A percentile compares a stretch with the other conserved stretches of the same genome.
Conservation (phyloP, 2,329 filamentous ascomycete species). For the Phialocephala subalpina region DNA sequence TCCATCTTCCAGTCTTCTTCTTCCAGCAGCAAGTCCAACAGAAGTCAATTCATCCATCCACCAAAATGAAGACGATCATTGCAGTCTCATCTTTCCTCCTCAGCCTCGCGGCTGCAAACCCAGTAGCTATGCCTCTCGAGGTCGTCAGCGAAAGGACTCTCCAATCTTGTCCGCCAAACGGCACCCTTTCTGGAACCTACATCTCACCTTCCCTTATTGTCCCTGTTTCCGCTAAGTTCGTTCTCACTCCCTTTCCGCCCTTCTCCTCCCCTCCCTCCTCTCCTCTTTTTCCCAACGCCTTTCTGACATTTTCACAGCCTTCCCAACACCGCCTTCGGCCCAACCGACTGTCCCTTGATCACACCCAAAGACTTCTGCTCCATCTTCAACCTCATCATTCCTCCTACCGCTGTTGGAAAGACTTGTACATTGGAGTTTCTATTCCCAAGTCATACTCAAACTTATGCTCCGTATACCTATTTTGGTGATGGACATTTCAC, state of each 20-base stretch:
- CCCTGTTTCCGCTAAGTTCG: constrained; percentile 18
- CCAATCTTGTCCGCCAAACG: constrained; percentile 20
- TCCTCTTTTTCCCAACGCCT: no score
- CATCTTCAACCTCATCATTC: constrained; percentile 32
- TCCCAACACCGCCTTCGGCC: constrained; percentile 24
- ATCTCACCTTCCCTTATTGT: constrained; percentile 25
- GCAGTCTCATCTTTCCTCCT: neutral
- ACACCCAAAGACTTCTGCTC: constrained; percentile 32
- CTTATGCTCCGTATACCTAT: constrained; percentile 13
- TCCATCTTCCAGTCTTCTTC: neutral
- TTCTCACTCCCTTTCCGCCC: neutral
- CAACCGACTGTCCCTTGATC: constrained; percentile 11
- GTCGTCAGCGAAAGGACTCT: neutral
- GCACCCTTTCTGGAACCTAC: constrained; percentile 18
- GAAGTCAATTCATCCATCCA: neutral
- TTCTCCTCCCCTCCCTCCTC: no score
- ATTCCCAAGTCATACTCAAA: constrained; percentile 21
- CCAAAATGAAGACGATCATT: neutral
- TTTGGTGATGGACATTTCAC: constrained; percentile 28
- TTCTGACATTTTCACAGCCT: neutral
- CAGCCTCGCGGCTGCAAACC: neutral
- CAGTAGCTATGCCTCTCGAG: neutral
- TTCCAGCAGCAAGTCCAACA: neutral
- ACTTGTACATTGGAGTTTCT: constrained; percentile 32
- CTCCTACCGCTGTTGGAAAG: constrained; percentile 23